These are phyloP conservation scores for Clonostachys rhizophaga DNA, from an alignment of 2,329 filamentous ascomycete genomes.

Conservation along the genomic window DNA sequence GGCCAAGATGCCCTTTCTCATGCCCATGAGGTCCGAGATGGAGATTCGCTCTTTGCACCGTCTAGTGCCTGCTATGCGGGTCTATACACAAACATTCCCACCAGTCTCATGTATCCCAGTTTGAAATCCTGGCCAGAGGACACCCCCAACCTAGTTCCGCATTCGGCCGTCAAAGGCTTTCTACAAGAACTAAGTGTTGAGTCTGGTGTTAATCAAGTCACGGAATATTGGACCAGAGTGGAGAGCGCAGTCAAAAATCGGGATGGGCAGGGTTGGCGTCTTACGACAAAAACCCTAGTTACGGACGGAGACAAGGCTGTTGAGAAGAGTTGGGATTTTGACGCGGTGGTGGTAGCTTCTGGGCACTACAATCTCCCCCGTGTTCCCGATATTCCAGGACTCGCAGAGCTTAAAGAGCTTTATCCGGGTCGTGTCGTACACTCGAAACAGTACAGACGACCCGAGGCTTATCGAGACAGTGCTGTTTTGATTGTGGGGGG, in stretches of 20 bases:
- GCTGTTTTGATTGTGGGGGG: conserved; percentile 48
- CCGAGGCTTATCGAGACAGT: conserved; percentile 51
- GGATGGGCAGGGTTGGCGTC: conserved; percentile 36
- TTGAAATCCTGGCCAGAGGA: conserved; percentile 50
- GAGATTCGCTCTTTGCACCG: conserved; percentile 8
- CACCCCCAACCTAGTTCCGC: conserved; percentile 54
- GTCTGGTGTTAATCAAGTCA: conserved; percentile 42
- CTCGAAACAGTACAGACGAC: conserved; percentile 68
- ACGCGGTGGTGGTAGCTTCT: conserved; percentile 61
- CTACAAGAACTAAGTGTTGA: conserved; percentile 51
- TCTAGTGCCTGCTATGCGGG: conserved; percentile 46
- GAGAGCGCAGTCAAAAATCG: conserved; percentile 39
- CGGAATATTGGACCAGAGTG: conserved; percentile 56
- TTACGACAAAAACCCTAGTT: conserved; percentile 40
- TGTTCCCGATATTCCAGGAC: conserved; percentile 54
- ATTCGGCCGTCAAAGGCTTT: conserved; percentile 52
- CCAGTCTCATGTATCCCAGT: conserved; percentile 38
- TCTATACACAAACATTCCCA: conserved; percentile 72
- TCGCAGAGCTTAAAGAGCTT: conserved; percentile 48
- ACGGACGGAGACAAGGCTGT: conserved; percentile 4
- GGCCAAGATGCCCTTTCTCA: neutral
- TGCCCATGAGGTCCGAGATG: neutral
- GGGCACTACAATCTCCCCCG: conserved; percentile 64
- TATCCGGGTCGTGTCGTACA: conserved; percentile 54
- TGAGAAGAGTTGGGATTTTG: conserved; percentile 33